Percentiles rank a stretch among this genome's conserved stretches.
These are phyloP conservation scores for Porphyra umbilicalis DNA, from an alignment of 31 red algal genomes.

Conservation along the genomic window DNA sequence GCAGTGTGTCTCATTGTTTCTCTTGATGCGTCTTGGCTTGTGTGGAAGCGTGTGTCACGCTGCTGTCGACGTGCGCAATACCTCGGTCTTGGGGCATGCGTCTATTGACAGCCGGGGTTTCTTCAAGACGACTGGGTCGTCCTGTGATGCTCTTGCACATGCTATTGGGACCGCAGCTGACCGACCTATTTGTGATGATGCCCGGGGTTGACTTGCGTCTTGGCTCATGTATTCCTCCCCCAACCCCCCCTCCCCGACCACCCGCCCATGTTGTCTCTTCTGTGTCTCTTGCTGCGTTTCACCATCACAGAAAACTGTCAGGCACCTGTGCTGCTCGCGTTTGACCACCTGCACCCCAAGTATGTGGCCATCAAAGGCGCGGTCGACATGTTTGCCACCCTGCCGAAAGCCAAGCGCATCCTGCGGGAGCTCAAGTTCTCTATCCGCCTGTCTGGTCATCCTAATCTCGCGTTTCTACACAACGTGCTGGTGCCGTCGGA, in stretches of 20 bases:
- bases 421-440: slow-evolving; percentile 29
- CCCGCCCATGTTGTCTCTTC: neutral
- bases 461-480: slow-evolving; percentile 4
- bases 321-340: neutral
- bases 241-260: neutral
- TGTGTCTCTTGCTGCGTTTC: too few relatives aligned
- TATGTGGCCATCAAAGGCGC: slow-evolving; percentile 16
- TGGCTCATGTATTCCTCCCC: neutral
- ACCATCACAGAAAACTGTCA: neutral
- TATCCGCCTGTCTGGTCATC: slow-evolving; percentile 16
- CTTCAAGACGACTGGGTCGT: too few relatives aligned
- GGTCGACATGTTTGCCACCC: slow-evolving; percentile 11
- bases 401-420: slow-evolving; percentile 14
- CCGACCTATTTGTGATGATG: neutral
- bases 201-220: neutral
- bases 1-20: neutral
- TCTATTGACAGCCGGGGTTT: too few relatives aligned
- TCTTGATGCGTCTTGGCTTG: neutral
- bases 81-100: too few relatives aligned
- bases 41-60: too few relatives aligned
- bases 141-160: neutral
- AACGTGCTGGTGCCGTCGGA: slow-evolving; percentile 18
- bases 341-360: neutral
- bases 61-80: neutral
- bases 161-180: neutral